Base-by-base conservation (phyloP, 345 rosid genomes). In the Noccaea caerulescens region DNA sequence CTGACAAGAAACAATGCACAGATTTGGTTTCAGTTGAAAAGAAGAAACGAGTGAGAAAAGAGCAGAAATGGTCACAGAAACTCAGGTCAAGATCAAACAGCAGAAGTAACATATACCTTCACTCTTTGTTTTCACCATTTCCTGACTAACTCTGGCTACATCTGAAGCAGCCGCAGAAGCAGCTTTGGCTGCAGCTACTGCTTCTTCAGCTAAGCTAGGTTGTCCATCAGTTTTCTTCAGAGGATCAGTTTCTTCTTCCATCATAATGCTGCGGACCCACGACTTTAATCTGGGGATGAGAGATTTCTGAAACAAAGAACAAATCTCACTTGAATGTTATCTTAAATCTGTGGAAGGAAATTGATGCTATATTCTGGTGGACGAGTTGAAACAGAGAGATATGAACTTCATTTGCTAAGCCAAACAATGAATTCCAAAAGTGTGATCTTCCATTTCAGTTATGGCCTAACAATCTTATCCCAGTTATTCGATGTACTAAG, bases 111-210 rank as follows among this genome's bases (percentile, higher is more conserved):
- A 60, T 58, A 9, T 50, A 91, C 99, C 99, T 84, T 87, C 92
- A 46, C 14, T 73, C 76, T 80, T 88, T 10, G 88, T 76, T 63
- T 58, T 86, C 82, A 94, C 68, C 85, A 94, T 77, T 72, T 88
- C 96, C 80, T 87, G 98, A 85, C 89, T 89, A 43, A 88, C 84
- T 79, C 86, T 92, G 57, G 98, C 96, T 68, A 89, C 91, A 76
- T 92, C 98, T 63, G 92, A 80, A 53, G 98, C 96, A 1, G 98
- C 96, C 1, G 86, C 89, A 7, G 98, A 90, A 9, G 98, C 98
- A 66, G 97, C 74, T 84, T 89, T 94, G 46, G 97, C 93, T 52
- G 97, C 99, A 13, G 92, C 91, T 7, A 92, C 96, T 52, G 98
- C 93, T 72, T 89, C 98, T 76, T 94, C 99, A 50, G 84, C 89